phyloP scores from a whole-genome alignment of 2,329 filamentous ascomycete genomes.

The Fusarium multiceps region DNA sequence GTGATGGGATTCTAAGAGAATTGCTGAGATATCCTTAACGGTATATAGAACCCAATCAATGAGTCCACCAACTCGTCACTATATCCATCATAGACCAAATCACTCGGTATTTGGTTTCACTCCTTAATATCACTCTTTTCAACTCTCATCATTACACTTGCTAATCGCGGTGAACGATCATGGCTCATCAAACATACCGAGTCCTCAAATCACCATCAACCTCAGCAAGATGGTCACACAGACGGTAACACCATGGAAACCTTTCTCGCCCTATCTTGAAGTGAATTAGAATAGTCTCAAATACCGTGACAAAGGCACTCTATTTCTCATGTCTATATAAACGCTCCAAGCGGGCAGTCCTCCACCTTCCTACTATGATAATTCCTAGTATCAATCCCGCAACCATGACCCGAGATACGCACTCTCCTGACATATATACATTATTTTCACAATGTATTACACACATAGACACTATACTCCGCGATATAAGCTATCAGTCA shows the following conservation, averaged over 20 bases:
- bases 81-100: neutral
- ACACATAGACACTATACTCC: conserved; percentile 7
- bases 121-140: neutral
- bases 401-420: neutral
- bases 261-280: conserved; percentile 4
- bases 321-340: conserved; percentile 1
- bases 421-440: conserved; percentile 4
- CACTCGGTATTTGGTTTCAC: neutral
- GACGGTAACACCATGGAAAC: conserved; percentile 20
- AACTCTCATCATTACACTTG: neutral
- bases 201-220: neutral
- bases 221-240: conserved; percentile 25
- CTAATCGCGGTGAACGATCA: neutral
- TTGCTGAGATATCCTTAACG: neutral
- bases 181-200: neutral
- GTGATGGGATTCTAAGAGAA: neutral
- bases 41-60: neutral
- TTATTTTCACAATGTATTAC: conserved; percentile 15
- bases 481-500: neutral
- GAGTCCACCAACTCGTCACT: neutral
- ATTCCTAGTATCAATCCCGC: neutral
- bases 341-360: neutral
- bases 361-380: no score
- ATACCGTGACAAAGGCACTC: neutral
- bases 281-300: neutral